Evolutionary conservation across 495 filamentous ascomycete genomes (phyloP), one percentile per base, ranked within the genome.

Genomic region (Melanomma pulvis-pyrius): DNA sequence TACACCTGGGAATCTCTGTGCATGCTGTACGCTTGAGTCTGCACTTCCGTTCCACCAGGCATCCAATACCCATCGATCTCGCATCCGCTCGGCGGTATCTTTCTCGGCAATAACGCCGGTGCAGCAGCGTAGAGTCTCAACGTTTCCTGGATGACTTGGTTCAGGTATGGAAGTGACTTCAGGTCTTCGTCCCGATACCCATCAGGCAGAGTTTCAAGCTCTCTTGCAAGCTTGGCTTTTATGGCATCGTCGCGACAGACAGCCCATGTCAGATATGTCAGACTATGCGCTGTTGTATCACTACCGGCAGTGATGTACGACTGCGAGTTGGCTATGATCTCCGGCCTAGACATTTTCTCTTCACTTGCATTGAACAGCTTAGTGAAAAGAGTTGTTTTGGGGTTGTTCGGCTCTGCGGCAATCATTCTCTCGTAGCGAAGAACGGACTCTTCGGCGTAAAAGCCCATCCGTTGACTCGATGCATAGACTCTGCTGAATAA

Each of bases 241-340:
- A 85, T 48, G 8, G 75, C 65, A 0, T 75, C 75, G 13, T 74
- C 36, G 15, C 52, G 49, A 21, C 71, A 75, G 1, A 82, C 77
- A 12, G 72, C 69, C 68, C 77, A 80, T 3, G 74, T 52, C 9
- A 81, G 72, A 59, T 79, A 82, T 0, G 79, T 82, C 26, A 82
- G 46, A 0, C 77, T 79, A 28, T 78, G 75, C 0, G 80, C 76
- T 1, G 82, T 84, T 0, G 83, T 83, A 41, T 85, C 82, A 15
- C 74, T 78, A 0, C 83, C 83, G 0, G 82, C 84, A 1, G 83
- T 17, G 36, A 85, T 80, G 30, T 83, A 82, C 0, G 60, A 66
- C 24, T 74, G 69, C 0, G 82, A 82, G 34, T 83, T 79, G 7
- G 69, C 51, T 6, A 39, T 36, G 41, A 86, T 77, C 30, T 85